Conservation (phyloP, 1,284 basidiomycete species). For the Fomes fomentarius region DNA sequence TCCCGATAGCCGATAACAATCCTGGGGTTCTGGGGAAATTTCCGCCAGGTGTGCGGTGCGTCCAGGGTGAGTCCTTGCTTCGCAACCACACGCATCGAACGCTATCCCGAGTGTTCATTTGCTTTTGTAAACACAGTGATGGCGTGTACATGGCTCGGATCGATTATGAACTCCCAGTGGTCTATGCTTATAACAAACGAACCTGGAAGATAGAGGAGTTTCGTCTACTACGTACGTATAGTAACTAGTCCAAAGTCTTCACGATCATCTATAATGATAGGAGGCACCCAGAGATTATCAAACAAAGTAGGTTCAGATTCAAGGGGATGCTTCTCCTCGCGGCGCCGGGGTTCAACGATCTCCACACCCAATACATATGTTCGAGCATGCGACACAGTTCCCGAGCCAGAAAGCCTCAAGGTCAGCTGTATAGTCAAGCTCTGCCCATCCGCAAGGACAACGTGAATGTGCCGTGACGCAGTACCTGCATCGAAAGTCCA, state of each 20-base stretch:
- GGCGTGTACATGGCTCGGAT: no score
- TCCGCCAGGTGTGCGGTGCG: conserved; percentile 1
- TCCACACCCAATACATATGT: conserved; percentile 4
- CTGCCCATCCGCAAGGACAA: background rate
- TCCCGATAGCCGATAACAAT: no score
- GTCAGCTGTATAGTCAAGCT: conserved; percentile 4
- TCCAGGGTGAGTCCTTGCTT: background rate
- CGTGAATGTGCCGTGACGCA: conserved; percentile 11
- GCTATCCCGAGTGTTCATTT: background rate
- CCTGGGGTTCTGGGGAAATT: background rate
- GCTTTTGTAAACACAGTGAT: no score
- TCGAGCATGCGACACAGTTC: background rate
- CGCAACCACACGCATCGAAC: conserved; percentile 1
- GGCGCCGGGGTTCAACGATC: background rate
- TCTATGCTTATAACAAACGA: no score
- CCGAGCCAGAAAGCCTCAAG: background rate
- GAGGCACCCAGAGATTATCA: background rate
- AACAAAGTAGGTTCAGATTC: no score
- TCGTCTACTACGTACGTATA: no score
- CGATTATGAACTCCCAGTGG: no score
- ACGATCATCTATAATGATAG: background rate
- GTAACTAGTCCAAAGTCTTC: no score
- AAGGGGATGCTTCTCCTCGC: no score
- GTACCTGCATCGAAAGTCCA: conserved; percentile 13
- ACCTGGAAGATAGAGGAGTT: no score